A percentile compares a stretch with the other conserved stretches of the same genome.
Evolutionary conservation across 1,284 basidiomycete genomes (phyloP).

Genomic region (Porodaedalea pini): DNA sequence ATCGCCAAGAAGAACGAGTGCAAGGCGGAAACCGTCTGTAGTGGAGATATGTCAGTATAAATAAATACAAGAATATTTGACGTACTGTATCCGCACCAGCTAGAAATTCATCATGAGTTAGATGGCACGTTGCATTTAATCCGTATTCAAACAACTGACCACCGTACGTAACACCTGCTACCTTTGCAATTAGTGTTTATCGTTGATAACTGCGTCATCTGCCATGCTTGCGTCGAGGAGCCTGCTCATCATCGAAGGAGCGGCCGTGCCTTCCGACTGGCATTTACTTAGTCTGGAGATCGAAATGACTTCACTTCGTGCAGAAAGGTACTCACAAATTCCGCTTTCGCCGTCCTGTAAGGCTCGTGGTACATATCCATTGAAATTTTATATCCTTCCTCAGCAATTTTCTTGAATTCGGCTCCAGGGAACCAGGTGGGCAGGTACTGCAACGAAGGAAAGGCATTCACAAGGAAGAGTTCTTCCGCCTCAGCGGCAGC

Average conservation of each 20-base stretch:
- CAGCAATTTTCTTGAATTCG: conserved; percentile 10
- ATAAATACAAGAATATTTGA: not conserved
- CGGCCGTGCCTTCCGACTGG: conserved; percentile 5
- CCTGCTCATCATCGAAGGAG: conserved; percentile 7
- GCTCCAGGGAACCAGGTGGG: conserved; percentile 20
- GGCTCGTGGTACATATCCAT: conserved; percentile 8
- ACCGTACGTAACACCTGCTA: conserved; percentile 8
- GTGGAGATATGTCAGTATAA: not conserved
- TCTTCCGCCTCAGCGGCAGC: not conserved
- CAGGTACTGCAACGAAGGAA: conserved; percentile 12
- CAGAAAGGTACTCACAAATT: no score
- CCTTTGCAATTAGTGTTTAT: conserved; percentile 10
- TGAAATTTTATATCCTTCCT: conserved; percentile 1
- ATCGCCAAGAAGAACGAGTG: conserved; percentile 16
- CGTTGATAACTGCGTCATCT: not conserved
- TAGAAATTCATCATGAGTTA: no score
- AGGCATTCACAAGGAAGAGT: not conserved
- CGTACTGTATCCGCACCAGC: conserved; percentile 4
- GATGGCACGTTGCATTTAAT: no score
- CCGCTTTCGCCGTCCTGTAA: no score
- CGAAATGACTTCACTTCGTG: not conserved
- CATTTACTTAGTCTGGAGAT: not conserved
- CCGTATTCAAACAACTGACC: no score
- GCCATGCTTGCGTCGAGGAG: conserved; percentile 7
- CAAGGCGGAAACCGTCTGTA: not conserved